phyloP scores from a whole-genome alignment of 352 stramenopile genomes.

The Peronospora tabacina region DNA sequence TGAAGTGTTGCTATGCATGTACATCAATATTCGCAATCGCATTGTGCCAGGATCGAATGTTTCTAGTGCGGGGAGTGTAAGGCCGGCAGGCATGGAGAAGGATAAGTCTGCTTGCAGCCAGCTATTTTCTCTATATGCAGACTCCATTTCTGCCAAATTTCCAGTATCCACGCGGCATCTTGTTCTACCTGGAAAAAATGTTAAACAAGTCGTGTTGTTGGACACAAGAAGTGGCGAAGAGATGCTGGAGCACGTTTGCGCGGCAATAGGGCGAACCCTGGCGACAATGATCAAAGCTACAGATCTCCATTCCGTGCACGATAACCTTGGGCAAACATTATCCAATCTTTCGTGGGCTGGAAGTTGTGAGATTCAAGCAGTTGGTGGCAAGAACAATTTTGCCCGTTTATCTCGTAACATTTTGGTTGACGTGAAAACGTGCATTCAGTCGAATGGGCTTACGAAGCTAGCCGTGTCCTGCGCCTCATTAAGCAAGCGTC shows the following conservation, averaged over 20 bases:
- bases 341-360: constrained; percentile 6
- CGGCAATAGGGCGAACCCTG: constrained; percentile 29
- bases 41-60: constrained; percentile 5
- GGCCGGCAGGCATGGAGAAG: background rate
- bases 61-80: background rate
- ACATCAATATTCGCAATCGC: constrained; percentile 27
- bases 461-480: constrained; percentile 39
- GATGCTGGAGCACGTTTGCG: constrained; percentile 38
- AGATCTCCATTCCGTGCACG: constrained; percentile 14
- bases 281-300: constrained; percentile 14
- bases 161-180: constrained; percentile 32
- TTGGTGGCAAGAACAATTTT: constrained; percentile 16
- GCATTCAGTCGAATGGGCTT: constrained; percentile 26
- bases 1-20: constrained; percentile 31
- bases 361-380: constrained; percentile 2
- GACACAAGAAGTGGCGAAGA: constrained; percentile 34
- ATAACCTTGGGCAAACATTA: constrained; percentile 16
- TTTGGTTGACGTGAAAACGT: constrained; percentile 31
- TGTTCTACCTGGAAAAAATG: constrained; percentile 14
- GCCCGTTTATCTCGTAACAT: constrained; percentile 26
- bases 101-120: constrained; percentile 6
- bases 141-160: constrained; percentile 40
- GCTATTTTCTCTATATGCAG: constrained; percentile 43
- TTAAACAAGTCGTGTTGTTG: constrained; percentile 32
- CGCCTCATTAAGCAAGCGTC: constrained; percentile 32